Evolutionary conservation across 2,329 filamentous ascomycete genomes (phyloP).

Genomic region (Stylonectria norvegica): DNA sequence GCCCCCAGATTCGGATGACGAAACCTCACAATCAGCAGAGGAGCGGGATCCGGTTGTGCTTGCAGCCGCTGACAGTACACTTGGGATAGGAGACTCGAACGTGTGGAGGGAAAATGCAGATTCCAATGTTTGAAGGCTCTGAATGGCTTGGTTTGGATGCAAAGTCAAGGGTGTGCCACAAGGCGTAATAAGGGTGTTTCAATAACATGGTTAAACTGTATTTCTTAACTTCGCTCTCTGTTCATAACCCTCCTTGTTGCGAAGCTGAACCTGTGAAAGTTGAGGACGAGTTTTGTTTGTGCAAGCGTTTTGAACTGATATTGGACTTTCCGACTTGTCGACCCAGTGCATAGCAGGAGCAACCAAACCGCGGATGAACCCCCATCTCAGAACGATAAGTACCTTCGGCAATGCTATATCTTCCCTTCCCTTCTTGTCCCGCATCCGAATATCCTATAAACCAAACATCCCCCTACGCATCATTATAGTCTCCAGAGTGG

Average conservation of each 20-base stretch:
- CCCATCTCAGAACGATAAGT: too few relatives aligned
- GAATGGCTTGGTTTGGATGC: too few relatives aligned
- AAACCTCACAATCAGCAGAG: conserved; percentile 26
- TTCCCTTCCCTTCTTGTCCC: not conserved
- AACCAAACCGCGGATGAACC: not conserved
- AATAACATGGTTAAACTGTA: conserved; percentile 11
- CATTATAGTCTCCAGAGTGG: conserved; percentile 2
- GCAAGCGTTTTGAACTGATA: too few relatives aligned
- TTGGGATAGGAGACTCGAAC: conserved; percentile 39
- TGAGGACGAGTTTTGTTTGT: too few relatives aligned
- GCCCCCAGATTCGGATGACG: conserved; percentile 37
- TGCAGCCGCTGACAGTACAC: conserved; percentile 33
- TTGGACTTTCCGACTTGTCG: too few relatives aligned
- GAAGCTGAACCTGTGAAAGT: too few relatives aligned
- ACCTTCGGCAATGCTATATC: not conserved
- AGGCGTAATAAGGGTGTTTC: too few relatives aligned
- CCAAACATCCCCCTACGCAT: conserved; percentile 1
- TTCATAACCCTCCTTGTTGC: not conserved
- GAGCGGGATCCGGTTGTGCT: conserved; percentile 27
- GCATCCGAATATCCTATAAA: conserved; percentile 1
- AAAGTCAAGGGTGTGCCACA: too few relatives aligned
- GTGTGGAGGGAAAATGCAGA: conserved; percentile 34
- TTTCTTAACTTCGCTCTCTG: conserved; percentile 4
- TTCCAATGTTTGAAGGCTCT: conserved; percentile 24
- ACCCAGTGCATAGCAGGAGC: conserved; percentile 6